A percentile compares a stretch with the other conserved stretches of the same genome.
These are phyloP conservation scores for Colletotrichum simmondsii DNA, from an alignment of 2,329 filamentous ascomycete species.

Conservation along the genomic window DNA sequence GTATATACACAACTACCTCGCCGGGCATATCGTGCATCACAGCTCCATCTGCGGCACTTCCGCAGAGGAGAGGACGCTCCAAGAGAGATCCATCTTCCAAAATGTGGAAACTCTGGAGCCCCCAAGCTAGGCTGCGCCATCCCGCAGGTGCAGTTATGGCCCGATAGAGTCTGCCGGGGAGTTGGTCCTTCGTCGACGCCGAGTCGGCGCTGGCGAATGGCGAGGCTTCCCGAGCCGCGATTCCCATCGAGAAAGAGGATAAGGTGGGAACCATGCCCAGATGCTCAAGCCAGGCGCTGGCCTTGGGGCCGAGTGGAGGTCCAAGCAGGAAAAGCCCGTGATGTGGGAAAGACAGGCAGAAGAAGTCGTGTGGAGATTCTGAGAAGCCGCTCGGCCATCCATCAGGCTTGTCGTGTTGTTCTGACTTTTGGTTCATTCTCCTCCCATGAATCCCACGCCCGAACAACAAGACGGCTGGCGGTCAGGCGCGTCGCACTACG, in stretches of 20 bases:
- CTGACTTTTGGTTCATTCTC: neutral
- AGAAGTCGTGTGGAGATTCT: constrained; percentile 2
- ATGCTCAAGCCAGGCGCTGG: neutral
- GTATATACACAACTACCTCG: constrained; percentile 5
- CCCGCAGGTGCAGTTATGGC: neutral
- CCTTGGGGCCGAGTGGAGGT: constrained; percentile 8
- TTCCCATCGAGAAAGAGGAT: neutral
- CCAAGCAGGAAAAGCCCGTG: constrained; percentile 7
- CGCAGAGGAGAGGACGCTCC: neutral
- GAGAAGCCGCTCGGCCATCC: neutral
- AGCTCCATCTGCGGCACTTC: constrained; percentile 12
- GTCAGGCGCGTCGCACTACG: neutral
- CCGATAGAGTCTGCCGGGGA: constrained; percentile 11
- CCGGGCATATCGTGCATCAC: neutral
- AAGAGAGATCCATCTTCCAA: constrained; percentile 17
- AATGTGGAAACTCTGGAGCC: constrained; percentile 8
- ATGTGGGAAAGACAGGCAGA: constrained; percentile 11
- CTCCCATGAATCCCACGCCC: no score
- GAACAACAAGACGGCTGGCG: neutral
- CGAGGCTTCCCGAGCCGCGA: neutral
- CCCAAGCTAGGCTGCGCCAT: constrained; percentile 19
- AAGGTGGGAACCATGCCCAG: constrained; percentile 2
- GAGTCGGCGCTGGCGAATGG: constrained; percentile 9
- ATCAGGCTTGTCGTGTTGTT: neutral
- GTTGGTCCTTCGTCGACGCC: constrained; percentile 4